Evolutionary conservation across 768 basidiomycete genomes (phyloP).

Genomic region (Coprinopsis strossmayeri): DNA sequence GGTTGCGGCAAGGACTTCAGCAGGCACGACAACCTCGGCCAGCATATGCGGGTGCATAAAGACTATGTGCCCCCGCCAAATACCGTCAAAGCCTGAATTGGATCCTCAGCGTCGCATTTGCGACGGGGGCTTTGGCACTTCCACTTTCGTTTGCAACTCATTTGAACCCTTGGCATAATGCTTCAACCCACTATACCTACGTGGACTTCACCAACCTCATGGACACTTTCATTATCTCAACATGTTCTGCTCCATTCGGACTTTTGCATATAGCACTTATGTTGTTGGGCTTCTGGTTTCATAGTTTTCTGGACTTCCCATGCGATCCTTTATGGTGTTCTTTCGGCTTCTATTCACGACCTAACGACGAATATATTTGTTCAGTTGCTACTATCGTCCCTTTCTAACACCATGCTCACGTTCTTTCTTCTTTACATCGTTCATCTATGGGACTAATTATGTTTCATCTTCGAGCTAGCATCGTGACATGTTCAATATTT

Average conservation of each 20-base stretch:
- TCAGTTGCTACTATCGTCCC: too few relatives aligned
- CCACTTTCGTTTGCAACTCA: conserved; percentile 6
- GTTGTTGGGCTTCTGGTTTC: neutral
- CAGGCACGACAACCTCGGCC: conserved; percentile 81
- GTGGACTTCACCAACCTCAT: neutral
- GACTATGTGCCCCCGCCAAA: conserved; percentile 31
- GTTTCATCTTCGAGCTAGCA: too few relatives aligned
- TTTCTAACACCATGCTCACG: too few relatives aligned
- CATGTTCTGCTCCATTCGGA: neutral
- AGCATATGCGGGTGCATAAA: conserved; percentile 82
- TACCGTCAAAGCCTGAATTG: conserved; percentile 9
- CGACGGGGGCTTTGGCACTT: conserved; percentile 9
- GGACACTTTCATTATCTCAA: neutral
- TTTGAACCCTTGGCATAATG: neutral
- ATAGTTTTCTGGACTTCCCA: neutral
- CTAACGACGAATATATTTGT: too few relatives aligned
- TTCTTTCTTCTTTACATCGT: too few relatives aligned
- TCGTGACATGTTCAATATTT: neutral
- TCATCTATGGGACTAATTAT: too few relatives aligned
- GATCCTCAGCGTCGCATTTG: conserved; percentile 7
- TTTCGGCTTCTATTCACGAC: neutral
- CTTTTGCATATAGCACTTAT: neutral
- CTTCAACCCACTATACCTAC: neutral
- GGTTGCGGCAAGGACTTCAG: conserved; percentile 82
- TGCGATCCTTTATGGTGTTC: neutral